phyloP scores from a whole-genome alignment of 148 eudicot genomes.

The Cornus controversa region DNA sequence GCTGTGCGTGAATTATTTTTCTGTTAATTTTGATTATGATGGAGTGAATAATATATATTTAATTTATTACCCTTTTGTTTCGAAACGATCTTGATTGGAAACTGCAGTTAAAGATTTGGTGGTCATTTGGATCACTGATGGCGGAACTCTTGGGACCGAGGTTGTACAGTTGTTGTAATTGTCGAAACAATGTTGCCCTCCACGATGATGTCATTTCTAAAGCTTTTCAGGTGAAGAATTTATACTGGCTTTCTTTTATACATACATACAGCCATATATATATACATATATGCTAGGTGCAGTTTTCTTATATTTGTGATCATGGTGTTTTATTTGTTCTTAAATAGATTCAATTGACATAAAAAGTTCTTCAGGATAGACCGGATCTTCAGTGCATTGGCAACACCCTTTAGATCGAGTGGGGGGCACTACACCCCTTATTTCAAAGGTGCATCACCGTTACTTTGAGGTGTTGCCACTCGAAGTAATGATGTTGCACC shows the following conservation, averaged over 20 bases:
- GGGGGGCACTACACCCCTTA: too few species aligned
- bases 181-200: conserved; percentile 66
- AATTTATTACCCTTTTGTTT: background rate
- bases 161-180: conserved; percentile 69
- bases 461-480: too few species aligned
- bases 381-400: too few species aligned
- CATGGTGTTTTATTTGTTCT: background rate
- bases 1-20: background rate
- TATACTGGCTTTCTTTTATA: background rate
- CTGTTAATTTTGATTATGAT: background rate
- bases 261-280: too few species aligned
- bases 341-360: background rate
- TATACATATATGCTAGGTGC: too few species aligned
- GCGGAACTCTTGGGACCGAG: conserved; percentile 61
- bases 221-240: conserved; percentile 70
- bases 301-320: background rate
- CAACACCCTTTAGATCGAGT: too few species aligned
- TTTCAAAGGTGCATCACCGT: too few species aligned
- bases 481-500: too few species aligned
- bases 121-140: conserved; percentile 31
- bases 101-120: background rate
- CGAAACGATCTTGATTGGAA: conserved; percentile 8
- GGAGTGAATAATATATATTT: background rate
- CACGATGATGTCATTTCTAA: conserved; percentile 83
- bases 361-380: background rate